phyloP scores from a whole-genome alignment of 805 yeast species.

The Scheffersomyces amazonensis region DNA sequence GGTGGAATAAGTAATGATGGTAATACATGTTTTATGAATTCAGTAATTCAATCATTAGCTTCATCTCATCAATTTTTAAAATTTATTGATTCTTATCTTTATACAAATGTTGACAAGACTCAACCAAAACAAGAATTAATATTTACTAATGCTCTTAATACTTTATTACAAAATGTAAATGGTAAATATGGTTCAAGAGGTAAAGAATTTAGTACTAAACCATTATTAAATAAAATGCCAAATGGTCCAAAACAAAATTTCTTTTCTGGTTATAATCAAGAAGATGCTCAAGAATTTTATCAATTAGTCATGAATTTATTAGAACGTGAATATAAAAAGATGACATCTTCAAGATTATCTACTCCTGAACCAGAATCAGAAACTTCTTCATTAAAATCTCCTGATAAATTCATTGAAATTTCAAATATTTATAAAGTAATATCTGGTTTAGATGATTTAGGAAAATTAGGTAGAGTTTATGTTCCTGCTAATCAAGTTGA shows the following conservation, averaged over 20 bases:
- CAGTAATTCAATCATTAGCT: constrained; percentile 80
- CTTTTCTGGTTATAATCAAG: constrained; percentile 84
- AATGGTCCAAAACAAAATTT: constrained; percentile 77
- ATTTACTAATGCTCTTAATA: constrained; percentile 55
- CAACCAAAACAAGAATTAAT: constrained; percentile 24
- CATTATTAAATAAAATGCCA: constrained; percentile 63
- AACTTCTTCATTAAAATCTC: constrained; percentile 5
- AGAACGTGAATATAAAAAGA: constrained; percentile 53
- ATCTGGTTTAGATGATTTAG: constrained; percentile 45
- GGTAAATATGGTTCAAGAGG: constrained; percentile 50
- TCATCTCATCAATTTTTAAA: constrained; percentile 60
- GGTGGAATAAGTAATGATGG: constrained; percentile 92
- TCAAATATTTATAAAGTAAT: constrained; percentile 22
- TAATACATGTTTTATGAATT: constrained; percentile 92
- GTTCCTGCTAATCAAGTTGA: constrained; percentile 78
- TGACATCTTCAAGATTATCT: constrained; percentile 16
- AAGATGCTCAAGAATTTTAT: constrained; percentile 95
- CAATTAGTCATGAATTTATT: constrained; percentile 69
- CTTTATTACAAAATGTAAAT: constrained; percentile 55
- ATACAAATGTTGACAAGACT: constrained; percentile 20
- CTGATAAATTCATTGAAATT: constrained; percentile 19
- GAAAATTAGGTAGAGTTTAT: constrained; percentile 60
- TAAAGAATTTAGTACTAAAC: constrained; percentile 60
- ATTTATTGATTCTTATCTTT: constrained; percentile 48
- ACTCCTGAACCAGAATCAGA: constrained; percentile 20